These are phyloP conservation scores for Agrocybe pediades DNA, from an alignment of 768 basidiomycete species.

Conservation along the genomic window DNA sequence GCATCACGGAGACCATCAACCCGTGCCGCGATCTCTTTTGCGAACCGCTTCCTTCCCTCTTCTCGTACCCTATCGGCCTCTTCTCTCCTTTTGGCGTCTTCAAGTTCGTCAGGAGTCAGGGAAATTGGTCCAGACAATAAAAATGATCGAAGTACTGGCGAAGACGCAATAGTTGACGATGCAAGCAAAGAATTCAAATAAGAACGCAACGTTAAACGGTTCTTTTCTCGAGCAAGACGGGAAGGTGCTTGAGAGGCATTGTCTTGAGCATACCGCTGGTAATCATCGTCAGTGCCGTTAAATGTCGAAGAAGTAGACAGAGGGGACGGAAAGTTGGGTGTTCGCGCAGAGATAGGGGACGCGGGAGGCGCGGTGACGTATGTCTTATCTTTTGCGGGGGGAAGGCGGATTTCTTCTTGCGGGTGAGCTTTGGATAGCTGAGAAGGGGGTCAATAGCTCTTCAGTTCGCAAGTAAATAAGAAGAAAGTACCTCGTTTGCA, in stretches of 20 bases:
- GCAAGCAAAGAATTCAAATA: constrained; percentile 85
- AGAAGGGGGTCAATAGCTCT: neutral
- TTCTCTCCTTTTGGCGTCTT: constrained; percentile 79
- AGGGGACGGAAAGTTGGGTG: constrained; percentile 14
- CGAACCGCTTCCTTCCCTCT: constrained; percentile 84
- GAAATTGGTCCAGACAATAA: constrained; percentile 74
- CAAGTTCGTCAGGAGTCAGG: constrained; percentile 69
- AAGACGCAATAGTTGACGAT: constrained; percentile 74
- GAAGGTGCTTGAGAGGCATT: constrained; percentile 27
- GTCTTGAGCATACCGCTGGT: constrained; percentile 11
- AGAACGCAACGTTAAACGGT: constrained; percentile 88
- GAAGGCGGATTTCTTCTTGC: constrained; percentile 75
- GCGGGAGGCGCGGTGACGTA: constrained; percentile 52
- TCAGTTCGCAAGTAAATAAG: constrained; percentile 4
- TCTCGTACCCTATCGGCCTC: constrained; percentile 89
- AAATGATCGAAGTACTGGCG: constrained; percentile 86
- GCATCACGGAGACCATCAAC: constrained; percentile 86
- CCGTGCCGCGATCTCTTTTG: constrained; percentile 79
- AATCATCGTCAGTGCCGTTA: constrained; percentile 7
- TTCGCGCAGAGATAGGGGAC: constrained; percentile 27
- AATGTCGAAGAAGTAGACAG: constrained; percentile 14
- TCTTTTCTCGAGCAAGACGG: constrained; percentile 87
- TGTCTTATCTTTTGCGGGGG: constrained; percentile 88
- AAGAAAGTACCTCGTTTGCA: constrained; percentile 64
- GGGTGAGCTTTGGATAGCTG: constrained; percentile 89